Conservation (phyloP, 495 filamentous ascomycete genomes). For the Neurospora cerealis region DNA sequence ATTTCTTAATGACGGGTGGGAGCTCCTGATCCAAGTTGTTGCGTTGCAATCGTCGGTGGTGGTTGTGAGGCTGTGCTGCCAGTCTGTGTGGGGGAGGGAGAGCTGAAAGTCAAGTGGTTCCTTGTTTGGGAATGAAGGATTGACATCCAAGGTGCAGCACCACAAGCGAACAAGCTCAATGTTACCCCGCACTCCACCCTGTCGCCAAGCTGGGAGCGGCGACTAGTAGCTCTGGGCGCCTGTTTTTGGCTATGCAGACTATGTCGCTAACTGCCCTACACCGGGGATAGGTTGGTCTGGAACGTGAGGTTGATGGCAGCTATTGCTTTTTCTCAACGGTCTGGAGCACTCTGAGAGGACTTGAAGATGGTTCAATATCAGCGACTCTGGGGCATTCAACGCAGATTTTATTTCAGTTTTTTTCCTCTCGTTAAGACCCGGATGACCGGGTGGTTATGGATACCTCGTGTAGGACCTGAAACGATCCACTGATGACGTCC, state of each 20-base stretch:
- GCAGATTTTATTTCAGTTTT: background rate
- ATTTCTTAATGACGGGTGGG: background rate
- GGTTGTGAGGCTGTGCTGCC: background rate
- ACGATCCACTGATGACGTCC: background rate
- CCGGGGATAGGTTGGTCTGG: background rate
- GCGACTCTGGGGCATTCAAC: background rate
- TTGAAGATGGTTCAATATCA: background rate
- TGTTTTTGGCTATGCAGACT: background rate
- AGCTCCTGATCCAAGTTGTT: background rate
- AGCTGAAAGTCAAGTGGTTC: background rate
- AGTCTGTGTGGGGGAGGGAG: background rate
- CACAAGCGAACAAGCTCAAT: background rate
- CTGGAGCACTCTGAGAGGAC: background rate
- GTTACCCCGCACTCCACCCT: conserved; percentile 7
- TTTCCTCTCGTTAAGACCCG: background rate
- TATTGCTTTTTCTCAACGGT: background rate
- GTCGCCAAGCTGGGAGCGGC: background rate
- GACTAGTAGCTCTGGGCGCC: background rate
- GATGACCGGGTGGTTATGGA: background rate
- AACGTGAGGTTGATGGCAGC: background rate
- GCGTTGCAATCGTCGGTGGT: background rate
- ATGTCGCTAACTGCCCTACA: background rate
- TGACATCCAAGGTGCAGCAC: conserved; percentile 13
- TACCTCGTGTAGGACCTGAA: background rate
- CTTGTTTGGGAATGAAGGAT: background rate